Conservation (phyloP, 2,329 filamentous ascomycete species). For the Parasarocladium wereldwijsianum region DNA sequence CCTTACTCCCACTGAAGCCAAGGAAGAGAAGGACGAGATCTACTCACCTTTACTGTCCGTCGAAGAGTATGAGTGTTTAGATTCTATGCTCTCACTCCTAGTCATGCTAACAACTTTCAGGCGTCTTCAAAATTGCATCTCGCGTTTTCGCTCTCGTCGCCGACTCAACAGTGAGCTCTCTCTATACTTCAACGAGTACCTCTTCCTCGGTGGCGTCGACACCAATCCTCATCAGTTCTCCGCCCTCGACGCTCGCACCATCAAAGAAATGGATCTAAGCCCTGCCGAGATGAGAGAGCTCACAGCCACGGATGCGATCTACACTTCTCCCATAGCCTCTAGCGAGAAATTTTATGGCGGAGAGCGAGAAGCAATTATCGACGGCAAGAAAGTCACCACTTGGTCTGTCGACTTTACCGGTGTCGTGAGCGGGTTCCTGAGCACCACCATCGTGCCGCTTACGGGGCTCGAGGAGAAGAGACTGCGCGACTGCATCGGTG, state of each 20-base stretch:
- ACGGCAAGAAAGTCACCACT: too few species aligned
- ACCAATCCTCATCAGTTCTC: constrained; percentile 37
- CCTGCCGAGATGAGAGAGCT: constrained; percentile 47
- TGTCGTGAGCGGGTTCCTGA: constrained; percentile 69
- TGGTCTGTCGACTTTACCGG: constrained; percentile 73
- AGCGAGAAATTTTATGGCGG: constrained; percentile 34
- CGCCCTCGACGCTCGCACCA: constrained; percentile 42
- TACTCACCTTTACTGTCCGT: constrained; percentile 53
- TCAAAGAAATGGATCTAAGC: constrained; percentile 33
- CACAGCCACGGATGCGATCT: constrained; percentile 46
- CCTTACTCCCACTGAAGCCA: constrained; percentile 53
- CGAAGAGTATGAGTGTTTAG: constrained; percentile 28
- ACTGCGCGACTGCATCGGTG: constrained; percentile 43
- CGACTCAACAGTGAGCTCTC: constrained; percentile 51
- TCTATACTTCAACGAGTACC: constrained; percentile 62
- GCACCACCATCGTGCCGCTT: constrained; percentile 35
- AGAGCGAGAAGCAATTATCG: constrained; percentile 24
- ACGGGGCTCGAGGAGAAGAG: constrained; percentile 38
- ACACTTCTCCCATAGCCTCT: constrained; percentile 22
- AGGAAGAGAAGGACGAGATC: constrained; percentile 46
- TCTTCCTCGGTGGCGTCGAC: constrained; percentile 71
- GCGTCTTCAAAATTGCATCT: constrained; percentile 74
- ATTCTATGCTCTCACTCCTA: not conserved
- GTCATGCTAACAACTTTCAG: constrained; percentile 25
- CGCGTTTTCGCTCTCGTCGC: constrained; percentile 64